phyloP scores from a whole-genome alignment of 805 yeast genomes.

The Myxozyma geophila region DNA sequence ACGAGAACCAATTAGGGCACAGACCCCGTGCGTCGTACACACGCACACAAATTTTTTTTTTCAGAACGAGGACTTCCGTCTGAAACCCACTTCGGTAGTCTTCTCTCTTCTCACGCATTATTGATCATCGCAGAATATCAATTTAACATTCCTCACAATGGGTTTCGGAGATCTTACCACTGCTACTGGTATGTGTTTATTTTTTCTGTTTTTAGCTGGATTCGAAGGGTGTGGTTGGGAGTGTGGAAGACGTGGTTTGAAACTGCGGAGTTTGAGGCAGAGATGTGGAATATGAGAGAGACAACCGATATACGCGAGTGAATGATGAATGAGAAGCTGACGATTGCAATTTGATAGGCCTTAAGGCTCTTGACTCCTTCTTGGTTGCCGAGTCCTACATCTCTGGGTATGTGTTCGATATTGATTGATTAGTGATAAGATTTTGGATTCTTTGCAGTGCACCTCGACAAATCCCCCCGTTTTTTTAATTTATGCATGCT shows the following conservation, averaged over 20 bases:
- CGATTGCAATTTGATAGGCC: slow-evolving; percentile 18
- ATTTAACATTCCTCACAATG: slow-evolving; percentile 40
- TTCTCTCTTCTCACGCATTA: neutral
- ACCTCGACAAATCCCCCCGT: neutral
- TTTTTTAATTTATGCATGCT: neutral
- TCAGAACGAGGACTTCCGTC: neutral
- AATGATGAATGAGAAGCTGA: neutral
- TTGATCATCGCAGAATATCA: neutral
- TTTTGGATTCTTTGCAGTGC: neutral
- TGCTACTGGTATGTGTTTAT: slow-evolving; percentile 47
- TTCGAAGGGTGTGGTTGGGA: neutral
- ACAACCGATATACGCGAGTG: too few species aligned
- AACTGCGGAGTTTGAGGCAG: too few species aligned
- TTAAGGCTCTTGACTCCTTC: slow-evolving; percentile 25
- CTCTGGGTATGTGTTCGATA: slow-evolving; percentile 77
- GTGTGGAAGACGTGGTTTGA: neutral
- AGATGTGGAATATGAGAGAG: neutral
- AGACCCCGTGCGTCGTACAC: neutral
- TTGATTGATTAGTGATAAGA: neutral
- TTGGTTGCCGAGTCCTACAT: slow-evolving; percentile 31
- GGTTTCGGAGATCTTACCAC: slow-evolving; percentile 53
- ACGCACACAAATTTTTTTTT: slow-evolving; percentile 7
- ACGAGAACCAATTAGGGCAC: neutral
- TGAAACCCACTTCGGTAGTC: neutral
- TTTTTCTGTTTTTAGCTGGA: neutral